Conservation (phyloP, 2,329 filamentous ascomycete genomes). For the Volutella citrinella region DNA sequence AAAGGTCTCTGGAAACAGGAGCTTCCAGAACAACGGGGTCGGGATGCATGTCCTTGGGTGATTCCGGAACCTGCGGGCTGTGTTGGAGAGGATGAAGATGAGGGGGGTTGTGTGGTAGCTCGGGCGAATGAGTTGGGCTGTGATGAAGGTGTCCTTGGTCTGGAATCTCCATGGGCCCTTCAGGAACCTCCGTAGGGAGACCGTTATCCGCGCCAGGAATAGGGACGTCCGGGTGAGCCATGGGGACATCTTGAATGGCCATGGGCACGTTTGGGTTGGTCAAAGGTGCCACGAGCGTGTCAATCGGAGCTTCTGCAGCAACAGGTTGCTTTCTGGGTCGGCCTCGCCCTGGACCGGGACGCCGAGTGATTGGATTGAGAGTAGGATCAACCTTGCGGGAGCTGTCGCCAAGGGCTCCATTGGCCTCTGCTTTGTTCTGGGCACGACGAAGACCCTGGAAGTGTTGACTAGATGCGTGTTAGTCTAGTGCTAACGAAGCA, state of each 20-base stretch:
- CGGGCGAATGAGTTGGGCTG: conserved; percentile 15
- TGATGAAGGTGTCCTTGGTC: conserved; percentile 7
- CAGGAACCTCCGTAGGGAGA: conserved; percentile 5
- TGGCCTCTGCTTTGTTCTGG: conserved; percentile 50
- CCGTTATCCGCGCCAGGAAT: not conserved
- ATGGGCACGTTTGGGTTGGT: too few relatives aligned
- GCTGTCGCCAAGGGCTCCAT: conserved; percentile 31
- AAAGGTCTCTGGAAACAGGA: too few relatives aligned
- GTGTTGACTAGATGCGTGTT: conserved; percentile 47
- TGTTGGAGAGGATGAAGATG: conserved; percentile 20
- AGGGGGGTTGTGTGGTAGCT: conserved; percentile 15
- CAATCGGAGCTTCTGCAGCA: too few relatives aligned
- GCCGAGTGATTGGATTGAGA: conserved; percentile 56
- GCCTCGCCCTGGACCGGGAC: conserved; percentile 56
- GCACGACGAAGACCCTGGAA: conserved; percentile 57
- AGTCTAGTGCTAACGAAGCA: conserved; percentile 12
- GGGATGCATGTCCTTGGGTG: too few relatives aligned
- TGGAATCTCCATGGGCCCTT: conserved; percentile 7
- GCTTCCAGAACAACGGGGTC: too few relatives aligned
- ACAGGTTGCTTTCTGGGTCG: conserved; percentile 49
- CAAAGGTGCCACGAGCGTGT: too few relatives aligned
- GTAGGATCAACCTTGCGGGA: conserved; percentile 47
- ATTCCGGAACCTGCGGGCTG: conserved; percentile 12
- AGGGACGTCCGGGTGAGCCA: conserved; percentile 3
- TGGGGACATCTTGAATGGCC: too few relatives aligned